Percentiles rank a stretch among this genome's conserved stretches.
phyloP scores from a whole-genome alignment of 352 stramenopile species.

The Phytophthora litchii region DNA sequence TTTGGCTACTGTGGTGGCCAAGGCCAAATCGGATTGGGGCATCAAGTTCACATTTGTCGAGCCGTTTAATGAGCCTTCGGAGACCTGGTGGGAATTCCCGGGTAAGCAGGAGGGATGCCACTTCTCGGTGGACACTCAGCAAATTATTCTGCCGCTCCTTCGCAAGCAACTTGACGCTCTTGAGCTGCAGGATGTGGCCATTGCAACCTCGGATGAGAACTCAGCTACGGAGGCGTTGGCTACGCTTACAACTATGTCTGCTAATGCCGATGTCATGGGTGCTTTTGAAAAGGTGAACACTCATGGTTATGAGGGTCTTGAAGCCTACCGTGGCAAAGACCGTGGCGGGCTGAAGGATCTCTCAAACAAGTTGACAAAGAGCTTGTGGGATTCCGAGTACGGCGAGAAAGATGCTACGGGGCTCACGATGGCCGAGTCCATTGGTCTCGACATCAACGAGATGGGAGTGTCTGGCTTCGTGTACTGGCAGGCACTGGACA shows the following conservation, averaged over 20 bases:
- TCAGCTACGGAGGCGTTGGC: constrained; percentile 40
- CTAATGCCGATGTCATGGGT: constrained; percentile 26
- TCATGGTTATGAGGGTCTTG: constrained; percentile 55
- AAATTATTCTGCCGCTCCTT: constrained; percentile 41
- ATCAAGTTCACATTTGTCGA: constrained; percentile 60
- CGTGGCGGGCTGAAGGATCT: constrained; percentile 42
- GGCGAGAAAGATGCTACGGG: constrained; percentile 53
- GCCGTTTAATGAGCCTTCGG: constrained; percentile 62
- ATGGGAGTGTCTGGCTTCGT: constrained; percentile 60
- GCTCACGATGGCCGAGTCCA: constrained; percentile 60
- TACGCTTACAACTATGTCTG: constrained; percentile 37
- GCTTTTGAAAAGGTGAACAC: constrained; percentile 59
- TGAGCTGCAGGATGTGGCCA: constrained; percentile 35
- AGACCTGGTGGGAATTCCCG: constrained; percentile 56
- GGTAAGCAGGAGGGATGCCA: constrained; percentile 62
- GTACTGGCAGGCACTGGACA: constrained; percentile 68
- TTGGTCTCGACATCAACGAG: constrained; percentile 66
- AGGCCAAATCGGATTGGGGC: constrained; percentile 49
- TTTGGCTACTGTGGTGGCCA: constrained; percentile 44
- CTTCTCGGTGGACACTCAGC: constrained; percentile 45
- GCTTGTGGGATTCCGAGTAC: constrained; percentile 65
- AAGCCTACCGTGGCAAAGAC: constrained; percentile 50
- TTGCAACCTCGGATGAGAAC: constrained; percentile 61
- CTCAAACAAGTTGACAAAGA: constrained; percentile 40
- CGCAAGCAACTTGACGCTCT: constrained; percentile 46